These are phyloP conservation scores for Neurospora sp. DNA, from an alignment of 2,329 filamentous ascomycete genomes.

Conservation along the genomic window DNA sequence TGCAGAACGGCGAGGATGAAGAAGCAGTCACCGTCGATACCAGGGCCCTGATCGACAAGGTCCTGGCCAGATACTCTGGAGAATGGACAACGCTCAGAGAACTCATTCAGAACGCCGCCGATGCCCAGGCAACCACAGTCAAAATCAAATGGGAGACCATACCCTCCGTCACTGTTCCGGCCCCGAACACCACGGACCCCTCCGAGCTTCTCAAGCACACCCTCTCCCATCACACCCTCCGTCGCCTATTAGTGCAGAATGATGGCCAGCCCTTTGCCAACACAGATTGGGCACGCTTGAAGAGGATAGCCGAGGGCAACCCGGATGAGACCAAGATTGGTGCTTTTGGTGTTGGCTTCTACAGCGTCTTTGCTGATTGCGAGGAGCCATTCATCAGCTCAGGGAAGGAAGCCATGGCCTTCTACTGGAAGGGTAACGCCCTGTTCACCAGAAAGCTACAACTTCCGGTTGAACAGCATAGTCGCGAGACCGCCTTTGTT, in stretches of 20 bases:
- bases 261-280: conserved; percentile 79
- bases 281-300: conserved; percentile 87
- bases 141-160: conserved; percentile 86
- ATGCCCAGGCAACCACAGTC: conserved; percentile 84
- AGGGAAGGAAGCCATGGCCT: conserved; percentile 87
- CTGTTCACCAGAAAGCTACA: conserved; percentile 83
- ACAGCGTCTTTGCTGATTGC: conserved; percentile 96
- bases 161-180: conserved; percentile 69
- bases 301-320: conserved; percentile 97
- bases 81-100: conserved; percentile 89
- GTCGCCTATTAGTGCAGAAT: conserved; percentile 82
- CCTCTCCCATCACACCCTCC: conserved; percentile 74
- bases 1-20: conserved; percentile 79
- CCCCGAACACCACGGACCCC: conserved; percentile 52
- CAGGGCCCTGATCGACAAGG: conserved; percentile 92
- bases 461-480: conserved; percentile 56
- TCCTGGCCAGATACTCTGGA: conserved; percentile 88
- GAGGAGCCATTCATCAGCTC: conserved; percentile 97
- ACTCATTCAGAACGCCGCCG: conserved; percentile 95
- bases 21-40: conserved; percentile 98
- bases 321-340: conserved; percentile 99
- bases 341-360: conserved; percentile 96
- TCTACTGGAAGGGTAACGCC: conserved; percentile 99
- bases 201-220: conserved; percentile 72
- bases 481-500: conserved; percentile 77